These are phyloP conservation scores for Yarrowia porcina DNA, from an alignment of 805 yeast species.

Conservation along the genomic window DNA sequence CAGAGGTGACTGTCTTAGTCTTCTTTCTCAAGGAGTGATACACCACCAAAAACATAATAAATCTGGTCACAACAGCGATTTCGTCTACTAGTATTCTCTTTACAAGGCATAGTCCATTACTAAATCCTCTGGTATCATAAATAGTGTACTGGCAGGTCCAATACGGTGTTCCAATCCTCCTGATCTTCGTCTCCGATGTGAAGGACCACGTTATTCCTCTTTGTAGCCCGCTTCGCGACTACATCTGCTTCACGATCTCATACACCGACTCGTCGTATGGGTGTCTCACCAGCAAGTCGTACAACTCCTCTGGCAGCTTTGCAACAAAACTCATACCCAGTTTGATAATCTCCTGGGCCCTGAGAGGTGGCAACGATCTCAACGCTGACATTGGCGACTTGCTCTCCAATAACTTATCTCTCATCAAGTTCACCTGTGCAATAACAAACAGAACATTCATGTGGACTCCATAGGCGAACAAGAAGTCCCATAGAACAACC, in stretches of 20 bases:
- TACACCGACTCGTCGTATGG: slow-evolving; percentile 46
- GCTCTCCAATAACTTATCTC: slow-evolving; percentile 58
- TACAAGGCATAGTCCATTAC: too few relatives aligned
- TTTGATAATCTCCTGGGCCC: slow-evolving; percentile 71
- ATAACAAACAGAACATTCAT: slow-evolving; percentile 80
- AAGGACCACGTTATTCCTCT: too few relatives aligned
- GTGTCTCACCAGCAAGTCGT: slow-evolving; percentile 61
- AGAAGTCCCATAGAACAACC: slow-evolving; percentile 79
- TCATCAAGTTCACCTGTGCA: slow-evolving; percentile 71
- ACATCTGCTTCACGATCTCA: background rate
- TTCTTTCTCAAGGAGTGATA: too few relatives aligned
- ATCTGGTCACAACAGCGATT: too few relatives aligned
- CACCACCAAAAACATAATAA: too few relatives aligned
- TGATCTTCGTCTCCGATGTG: too few relatives aligned
- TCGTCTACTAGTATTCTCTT: too few relatives aligned
- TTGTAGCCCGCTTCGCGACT: too few relatives aligned
- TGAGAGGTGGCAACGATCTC: slow-evolving; percentile 67
- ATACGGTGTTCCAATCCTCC: too few relatives aligned
- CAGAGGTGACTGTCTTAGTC: too few relatives aligned
- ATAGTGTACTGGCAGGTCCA: too few relatives aligned
- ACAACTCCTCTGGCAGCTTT: slow-evolving; percentile 63
- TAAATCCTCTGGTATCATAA: too few relatives aligned
- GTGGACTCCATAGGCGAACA: slow-evolving; percentile 88
- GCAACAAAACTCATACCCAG: slow-evolving; percentile 77
- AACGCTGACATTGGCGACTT: slow-evolving; percentile 70